A percentile compares a stretch with the other conserved stretches of the same genome.
Conservation (phyloP, 768 basidiomycete species). For the Boletus insuetus region DNA sequence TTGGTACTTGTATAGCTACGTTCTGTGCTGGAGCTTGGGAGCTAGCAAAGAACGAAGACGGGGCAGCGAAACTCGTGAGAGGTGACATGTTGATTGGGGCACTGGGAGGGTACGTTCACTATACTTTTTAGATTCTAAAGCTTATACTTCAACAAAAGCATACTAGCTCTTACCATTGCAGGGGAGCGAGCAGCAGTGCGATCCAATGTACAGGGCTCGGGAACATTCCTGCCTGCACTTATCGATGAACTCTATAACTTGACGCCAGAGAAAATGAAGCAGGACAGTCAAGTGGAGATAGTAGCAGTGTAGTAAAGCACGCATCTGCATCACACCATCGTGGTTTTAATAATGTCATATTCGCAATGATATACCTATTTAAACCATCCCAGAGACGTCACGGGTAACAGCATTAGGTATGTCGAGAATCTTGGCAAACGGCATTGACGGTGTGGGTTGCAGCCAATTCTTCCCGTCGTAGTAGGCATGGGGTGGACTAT, state of each 20-base stretch:
- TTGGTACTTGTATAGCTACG: constrained; percentile 72
- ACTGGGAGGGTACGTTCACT: constrained; percentile 62
- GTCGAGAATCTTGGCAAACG: constrained; percentile 65
- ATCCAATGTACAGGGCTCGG: constrained; percentile 55
- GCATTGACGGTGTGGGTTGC: constrained; percentile 81
- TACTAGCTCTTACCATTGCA: constrained; percentile 58
- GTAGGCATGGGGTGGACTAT: constrained; percentile 60
- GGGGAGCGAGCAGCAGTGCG: constrained; percentile 55
- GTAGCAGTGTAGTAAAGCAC: background rate
- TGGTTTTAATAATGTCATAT: background rate
- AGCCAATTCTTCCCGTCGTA: constrained; percentile 97
- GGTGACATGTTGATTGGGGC: constrained; percentile 80
- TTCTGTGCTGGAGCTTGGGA: constrained; percentile 70
- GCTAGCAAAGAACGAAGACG: constrained; percentile 28
- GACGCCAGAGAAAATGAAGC: constrained; percentile 35
- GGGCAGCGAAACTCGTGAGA: constrained; percentile 49
- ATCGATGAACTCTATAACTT: constrained; percentile 58
- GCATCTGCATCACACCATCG: background rate
- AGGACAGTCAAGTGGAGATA: constrained; percentile 29
- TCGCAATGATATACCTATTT: background rate
- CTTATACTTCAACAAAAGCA: constrained; percentile 31
- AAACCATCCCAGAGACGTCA: background rate
- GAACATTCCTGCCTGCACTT: constrained; percentile 61
- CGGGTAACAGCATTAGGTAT: constrained; percentile 7
- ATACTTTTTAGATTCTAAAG: background rate